Percentiles rank a stretch among this genome's conserved stretches.
Conservation (phyloP, 495 filamentous ascomycete genomes). For the Aspergillus campestris region DNA sequence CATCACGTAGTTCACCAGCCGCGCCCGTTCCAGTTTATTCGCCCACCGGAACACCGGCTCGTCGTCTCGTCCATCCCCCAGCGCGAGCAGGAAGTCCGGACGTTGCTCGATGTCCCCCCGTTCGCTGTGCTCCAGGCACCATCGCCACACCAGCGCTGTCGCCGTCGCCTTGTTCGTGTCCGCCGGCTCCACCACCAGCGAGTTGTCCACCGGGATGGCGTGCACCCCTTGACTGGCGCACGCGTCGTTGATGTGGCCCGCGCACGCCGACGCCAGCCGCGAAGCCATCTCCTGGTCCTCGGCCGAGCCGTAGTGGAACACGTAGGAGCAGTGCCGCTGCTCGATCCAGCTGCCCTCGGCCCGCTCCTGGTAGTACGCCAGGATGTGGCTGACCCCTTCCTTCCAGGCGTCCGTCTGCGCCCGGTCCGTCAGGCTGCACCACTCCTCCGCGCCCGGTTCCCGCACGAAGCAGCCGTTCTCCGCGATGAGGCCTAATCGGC, state of each 20-base stretch:
- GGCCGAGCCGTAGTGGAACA: conserved; percentile 78
- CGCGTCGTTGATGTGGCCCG: conserved; percentile 87
- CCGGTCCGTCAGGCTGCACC: conserved; percentile 66
- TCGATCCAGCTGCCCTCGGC: conserved; percentile 81
- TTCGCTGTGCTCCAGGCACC: conserved; percentile 32
- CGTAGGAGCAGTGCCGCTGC: conserved; percentile 73
- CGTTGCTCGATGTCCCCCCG: conserved; percentile 27
- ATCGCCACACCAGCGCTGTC: conserved; percentile 56
- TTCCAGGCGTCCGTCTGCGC: conserved; percentile 67
- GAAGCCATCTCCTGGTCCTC: conserved; percentile 64
- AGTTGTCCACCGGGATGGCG: conserved; percentile 70
- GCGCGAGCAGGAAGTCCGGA: conserved; percentile 75
- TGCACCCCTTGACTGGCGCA: conserved; percentile 74
- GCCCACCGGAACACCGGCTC: conserved; percentile 92
- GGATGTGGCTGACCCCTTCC: conserved; percentile 60
- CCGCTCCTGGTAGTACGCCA: conserved; percentile 81
- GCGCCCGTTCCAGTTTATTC: conserved; percentile 53
- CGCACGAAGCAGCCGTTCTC: conserved; percentile 89
- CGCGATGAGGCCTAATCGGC: conserved; percentile 75
- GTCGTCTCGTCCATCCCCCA: conserved; percentile 84
- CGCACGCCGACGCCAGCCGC: conserved; percentile 76
- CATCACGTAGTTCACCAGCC: conserved; percentile 55
- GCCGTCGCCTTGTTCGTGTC: conserved; percentile 81
- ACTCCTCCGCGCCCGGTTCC: conserved; percentile 53
- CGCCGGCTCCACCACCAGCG: conserved; percentile 70